phyloP scores from a whole-genome alignment of 148 eudicot species.

The Fagopyrum esculentum region DNA sequence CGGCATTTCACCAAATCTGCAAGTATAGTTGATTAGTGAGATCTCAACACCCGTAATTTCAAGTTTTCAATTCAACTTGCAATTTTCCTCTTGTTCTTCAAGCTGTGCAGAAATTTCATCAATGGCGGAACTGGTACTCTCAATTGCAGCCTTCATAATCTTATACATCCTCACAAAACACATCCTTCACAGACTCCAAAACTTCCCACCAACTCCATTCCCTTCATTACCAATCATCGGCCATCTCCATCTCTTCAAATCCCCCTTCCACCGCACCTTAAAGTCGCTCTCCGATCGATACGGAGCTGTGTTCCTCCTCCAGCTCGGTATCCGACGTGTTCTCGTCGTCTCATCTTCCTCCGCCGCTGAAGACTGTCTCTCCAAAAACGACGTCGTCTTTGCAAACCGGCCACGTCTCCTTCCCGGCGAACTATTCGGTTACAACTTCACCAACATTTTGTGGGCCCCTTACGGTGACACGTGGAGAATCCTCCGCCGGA shows the following conservation, averaged over 20 bases:
- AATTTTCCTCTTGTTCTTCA: no score
- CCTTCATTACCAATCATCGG: constrained; percentile 32
- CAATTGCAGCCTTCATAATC: no score
- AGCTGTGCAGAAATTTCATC: no score
- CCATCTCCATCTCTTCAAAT: constrained; percentile 32
- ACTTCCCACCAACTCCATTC: constrained; percentile 27
- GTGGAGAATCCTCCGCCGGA: constrained; percentile 20
- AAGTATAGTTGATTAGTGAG: no score
- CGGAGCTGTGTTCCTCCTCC: constrained; percentile 23
- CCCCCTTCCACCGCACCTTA: constrained; percentile 29
- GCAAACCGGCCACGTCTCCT: constrained; percentile 32
- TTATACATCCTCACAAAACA: no score
- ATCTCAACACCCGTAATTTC: no score
- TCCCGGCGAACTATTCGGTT: constrained; percentile 19
- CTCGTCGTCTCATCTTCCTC: constrained; percentile 25
- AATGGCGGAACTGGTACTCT: no score
- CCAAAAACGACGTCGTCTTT: constrained; percentile 23
- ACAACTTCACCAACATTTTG: constrained; percentile 8
- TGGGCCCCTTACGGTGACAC: constrained; percentile 15
- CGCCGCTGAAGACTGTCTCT: constrained; percentile 36
- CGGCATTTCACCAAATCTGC: no score
- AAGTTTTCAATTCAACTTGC: no score
- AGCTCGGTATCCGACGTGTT: constrained; percentile 22
- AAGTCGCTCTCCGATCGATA: constrained; percentile 16
- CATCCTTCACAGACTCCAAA: not conserved